Conservation (phyloP, 495 filamentous ascomycete species). For the Penicillium macrosclerotiorum region DNA sequence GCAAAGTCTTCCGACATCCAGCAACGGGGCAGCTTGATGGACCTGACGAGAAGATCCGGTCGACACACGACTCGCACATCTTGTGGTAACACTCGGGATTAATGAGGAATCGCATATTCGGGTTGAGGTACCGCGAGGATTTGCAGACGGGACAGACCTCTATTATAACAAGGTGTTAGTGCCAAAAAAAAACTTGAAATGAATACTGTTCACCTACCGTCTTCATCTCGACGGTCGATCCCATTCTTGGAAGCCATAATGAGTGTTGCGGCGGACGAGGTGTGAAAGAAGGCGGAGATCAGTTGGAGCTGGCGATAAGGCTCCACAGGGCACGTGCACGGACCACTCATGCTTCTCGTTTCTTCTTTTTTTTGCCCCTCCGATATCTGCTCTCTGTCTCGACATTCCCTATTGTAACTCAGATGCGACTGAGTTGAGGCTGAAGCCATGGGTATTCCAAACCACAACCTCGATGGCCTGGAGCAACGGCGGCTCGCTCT, state of each 20-base stretch:
- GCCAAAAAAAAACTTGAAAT: neutral
- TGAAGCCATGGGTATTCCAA: slow-evolving; percentile 33
- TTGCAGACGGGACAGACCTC: slow-evolving; percentile 98
- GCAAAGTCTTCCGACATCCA: slow-evolving; percentile 78
- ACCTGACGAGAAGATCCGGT: slow-evolving; percentile 87
- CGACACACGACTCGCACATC: slow-evolving; percentile 94
- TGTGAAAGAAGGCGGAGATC: slow-evolving; percentile 7
- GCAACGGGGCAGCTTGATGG: slow-evolving; percentile 89
- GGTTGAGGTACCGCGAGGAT: slow-evolving; percentile 90
- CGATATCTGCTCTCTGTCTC: neutral
- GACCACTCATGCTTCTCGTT: slow-evolving; percentile 13
- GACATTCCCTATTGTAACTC: neutral
- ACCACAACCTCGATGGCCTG: slow-evolving; percentile 44
- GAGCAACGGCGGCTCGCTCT: slow-evolving; percentile 74
- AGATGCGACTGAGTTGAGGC: neutral
- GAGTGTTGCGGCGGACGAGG: slow-evolving; percentile 1
- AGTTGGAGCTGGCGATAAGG: slow-evolving; percentile 17
- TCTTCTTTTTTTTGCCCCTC: slow-evolving; percentile 16
- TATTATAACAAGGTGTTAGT: slow-evolving; percentile 28
- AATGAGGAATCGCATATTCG: slow-evolving; percentile 87
- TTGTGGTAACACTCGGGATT: slow-evolving; percentile 99
- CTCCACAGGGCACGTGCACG: slow-evolving; percentile 18
- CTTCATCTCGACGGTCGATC: slow-evolving; percentile 46
- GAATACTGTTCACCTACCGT: slow-evolving; percentile 38
- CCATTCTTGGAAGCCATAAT: slow-evolving; percentile 38